Evolutionary conservation across 306 rosid species (phyloP), one percentile per base, ranked within the genome.

Genomic region (Casuarina cunninghamiana): DNA sequence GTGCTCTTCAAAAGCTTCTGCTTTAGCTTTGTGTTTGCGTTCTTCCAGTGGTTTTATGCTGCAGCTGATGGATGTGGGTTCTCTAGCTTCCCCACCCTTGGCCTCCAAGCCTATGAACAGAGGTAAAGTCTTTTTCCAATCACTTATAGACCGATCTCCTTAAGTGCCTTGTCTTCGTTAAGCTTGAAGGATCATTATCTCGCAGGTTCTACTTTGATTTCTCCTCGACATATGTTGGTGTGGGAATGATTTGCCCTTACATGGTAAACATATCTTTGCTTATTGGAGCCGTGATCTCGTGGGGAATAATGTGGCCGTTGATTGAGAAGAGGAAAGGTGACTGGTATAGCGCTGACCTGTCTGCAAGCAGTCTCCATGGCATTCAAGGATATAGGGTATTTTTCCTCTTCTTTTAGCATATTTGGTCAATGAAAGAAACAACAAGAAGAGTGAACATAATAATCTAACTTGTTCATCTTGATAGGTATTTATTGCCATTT

Each of bases 251-350:
- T 38, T 86, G 94, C 86, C 94, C 94, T 21, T 83, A 78, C 84
- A 83, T 88, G 82, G 83, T 89, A 16, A 91, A 91, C 42, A 21
- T 77, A 58, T 91, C 91, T 60, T 73, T 89, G 86, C 88, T 91
- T 55, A 12, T 91, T 76, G 94, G 97, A 68, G 86, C 94, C 32
- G 16, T 91, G 45, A 32, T 91, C 48, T 91, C 97, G 46, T 91
- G 97, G 97, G 93, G 87, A 70, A 48, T 87, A 55, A 69, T 91
- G 83, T 90, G 97, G 94, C 97, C 97, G 10, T 79, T 75, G 79
- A 88, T 91, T 63, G 90, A 82, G 37, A n/a, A 19, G 0, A 85
- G 83, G 80, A 90, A 89, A 84, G 94, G 97, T 13, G 69, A 16
- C 53, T 91, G 97, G 97, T 91, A 89, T 53, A 58, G 83, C 15